Conservation (phyloP, 176 grass and related monocot species). For the Zizania latifolia region DNA sequence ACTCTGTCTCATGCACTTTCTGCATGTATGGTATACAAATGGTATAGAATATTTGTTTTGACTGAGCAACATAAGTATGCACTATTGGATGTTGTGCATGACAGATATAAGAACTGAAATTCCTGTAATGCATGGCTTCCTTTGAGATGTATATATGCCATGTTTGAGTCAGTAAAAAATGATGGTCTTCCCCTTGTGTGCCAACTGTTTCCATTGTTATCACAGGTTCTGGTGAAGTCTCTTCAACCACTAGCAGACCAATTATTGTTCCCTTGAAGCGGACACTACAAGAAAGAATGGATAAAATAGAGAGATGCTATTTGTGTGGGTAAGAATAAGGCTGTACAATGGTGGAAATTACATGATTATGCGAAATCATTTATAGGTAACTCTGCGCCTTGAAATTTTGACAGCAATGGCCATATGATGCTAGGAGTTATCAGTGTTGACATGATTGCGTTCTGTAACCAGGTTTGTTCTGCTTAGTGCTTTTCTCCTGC, state of each 20-base stretch:
- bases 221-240: constrained; percentile 24
- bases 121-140: neutral
- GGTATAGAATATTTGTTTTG: neutral
- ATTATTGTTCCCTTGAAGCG: constrained; percentile 46
- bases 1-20: neutral
- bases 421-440: constrained; percentile 31
- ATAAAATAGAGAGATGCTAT: constrained; percentile 40
- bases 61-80: neutral
- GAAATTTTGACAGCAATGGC: constrained; percentile 39
- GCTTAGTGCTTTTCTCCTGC: constrained; percentile 1
- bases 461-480: constrained; percentile 71
- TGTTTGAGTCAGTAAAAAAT: constrained; percentile 24
- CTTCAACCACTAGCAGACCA: constrained; percentile 11
- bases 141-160: neutral
- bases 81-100: neutral
- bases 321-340: constrained; percentile 57
- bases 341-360: constrained; percentile 12
- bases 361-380: constrained; percentile 19
- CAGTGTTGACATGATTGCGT: constrained; percentile 39
- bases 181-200: neutral
- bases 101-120: neutral
- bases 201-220: neutral
- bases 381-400: constrained; percentile 22
- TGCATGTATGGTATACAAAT: neutral
- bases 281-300: constrained; percentile 39